Conservation (phyloP, 805 yeast genomes). For the Pichia membranifaciens region DNA sequence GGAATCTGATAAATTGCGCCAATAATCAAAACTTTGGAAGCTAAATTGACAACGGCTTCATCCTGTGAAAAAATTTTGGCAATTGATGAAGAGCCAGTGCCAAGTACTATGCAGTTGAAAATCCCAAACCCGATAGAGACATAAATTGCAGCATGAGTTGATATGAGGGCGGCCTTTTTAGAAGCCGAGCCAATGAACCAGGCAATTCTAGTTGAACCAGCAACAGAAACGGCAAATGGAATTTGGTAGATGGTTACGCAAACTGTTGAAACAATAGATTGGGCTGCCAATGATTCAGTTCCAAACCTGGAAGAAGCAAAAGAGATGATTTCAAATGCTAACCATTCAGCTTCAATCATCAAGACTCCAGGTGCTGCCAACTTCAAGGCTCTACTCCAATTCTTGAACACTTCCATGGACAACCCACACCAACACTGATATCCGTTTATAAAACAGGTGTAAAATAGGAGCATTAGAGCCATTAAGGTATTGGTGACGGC, state of each 20-base stretch:
- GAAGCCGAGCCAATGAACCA: conserved; percentile 43
- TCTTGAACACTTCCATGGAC: conserved; percentile 35
- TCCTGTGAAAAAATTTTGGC: conserved; percentile 58
- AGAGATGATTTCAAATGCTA: conserved; percentile 53
- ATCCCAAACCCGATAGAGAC: conserved; percentile 34
- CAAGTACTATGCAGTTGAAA: conserved; percentile 42
- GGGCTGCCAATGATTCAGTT: conserved; percentile 48
- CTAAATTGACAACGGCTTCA: conserved; percentile 45
- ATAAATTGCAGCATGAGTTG: conserved; percentile 33
- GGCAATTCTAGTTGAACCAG: conserved; percentile 53
- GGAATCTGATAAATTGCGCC: conserved; percentile 65
- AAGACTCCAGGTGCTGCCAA: conserved; percentile 51
- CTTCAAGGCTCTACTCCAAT: conserved; percentile 39
- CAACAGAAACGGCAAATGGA: conserved; percentile 55
- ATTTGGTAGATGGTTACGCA: conserved; percentile 47
- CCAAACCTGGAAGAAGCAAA: conserved; percentile 51
- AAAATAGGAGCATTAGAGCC: conserved; percentile 40
- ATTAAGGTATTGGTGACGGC: conserved; percentile 52
- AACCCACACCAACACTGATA: conserved; percentile 51
- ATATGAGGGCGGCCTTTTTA: conserved; percentile 32
- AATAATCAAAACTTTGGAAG: conserved; percentile 50
- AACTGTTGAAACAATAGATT: conserved; percentile 40
- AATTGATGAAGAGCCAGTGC: conserved; percentile 36
- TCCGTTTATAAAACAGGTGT: conserved; percentile 39
- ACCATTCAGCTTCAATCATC: conserved; percentile 56